phyloP scores from a whole-genome alignment of 306 rosid species.

The Begonia loranthoides region DNA sequence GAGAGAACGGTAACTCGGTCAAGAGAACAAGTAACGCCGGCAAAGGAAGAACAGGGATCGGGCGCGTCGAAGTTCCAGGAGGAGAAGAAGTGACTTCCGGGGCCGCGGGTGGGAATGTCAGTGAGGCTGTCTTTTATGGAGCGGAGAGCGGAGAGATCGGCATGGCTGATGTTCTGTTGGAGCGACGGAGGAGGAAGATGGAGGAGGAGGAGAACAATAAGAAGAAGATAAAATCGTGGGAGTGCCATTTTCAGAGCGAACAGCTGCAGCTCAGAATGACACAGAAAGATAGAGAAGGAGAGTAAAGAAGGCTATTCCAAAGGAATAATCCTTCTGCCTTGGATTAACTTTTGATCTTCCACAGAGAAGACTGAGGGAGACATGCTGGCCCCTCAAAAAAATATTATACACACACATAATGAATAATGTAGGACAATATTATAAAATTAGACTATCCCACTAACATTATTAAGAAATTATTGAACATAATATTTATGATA shows the following conservation, averaged over 20 bases:
- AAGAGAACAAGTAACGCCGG: conserved; percentile 48
- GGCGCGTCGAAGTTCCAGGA: conserved; percentile 57
- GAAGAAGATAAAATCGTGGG: not conserved
- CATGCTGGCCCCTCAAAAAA: no score
- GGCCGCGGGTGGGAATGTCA: conserved; percentile 22
- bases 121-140: conserved; percentile 43
- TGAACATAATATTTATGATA: no score
- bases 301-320: no score
- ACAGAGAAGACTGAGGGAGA: no score
- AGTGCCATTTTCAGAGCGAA: not conserved
- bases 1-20: conserved; percentile 42
- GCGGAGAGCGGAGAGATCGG: conserved; percentile 47
- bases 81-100: conserved; percentile 40
- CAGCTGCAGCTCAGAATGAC: no score
- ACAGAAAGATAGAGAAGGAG: no score
- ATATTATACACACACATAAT: no score
- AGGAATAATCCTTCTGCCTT: no score
- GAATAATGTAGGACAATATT: no score
- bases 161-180: conserved; percentile 14
- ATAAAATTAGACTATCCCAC: no score
- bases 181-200: conserved; percentile 11
- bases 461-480: no score
- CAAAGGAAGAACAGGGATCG: conserved; percentile 59
- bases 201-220: conserved; percentile 4
- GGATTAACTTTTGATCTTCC: no score